Evolutionary conservation across 352 stramenopile species (phyloP).

Genomic region (Phytophthora parvispora): DNA sequence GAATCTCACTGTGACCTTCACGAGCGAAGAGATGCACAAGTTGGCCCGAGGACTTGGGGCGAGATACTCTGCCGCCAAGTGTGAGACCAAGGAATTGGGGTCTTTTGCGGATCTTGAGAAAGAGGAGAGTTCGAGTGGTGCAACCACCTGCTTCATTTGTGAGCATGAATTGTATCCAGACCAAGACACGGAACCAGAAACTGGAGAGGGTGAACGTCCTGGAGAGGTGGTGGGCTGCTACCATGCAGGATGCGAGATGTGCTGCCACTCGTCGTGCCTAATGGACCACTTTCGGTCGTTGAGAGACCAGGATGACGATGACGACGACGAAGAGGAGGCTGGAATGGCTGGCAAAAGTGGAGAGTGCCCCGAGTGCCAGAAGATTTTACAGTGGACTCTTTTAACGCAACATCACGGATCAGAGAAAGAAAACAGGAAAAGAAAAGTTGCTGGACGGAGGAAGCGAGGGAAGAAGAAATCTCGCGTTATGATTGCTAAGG

Average conservation of each 20-base stretch:
- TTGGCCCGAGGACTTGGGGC: constrained; percentile 39
- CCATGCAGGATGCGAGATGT: constrained; percentile 47
- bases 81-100: constrained; percentile 44
- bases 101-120: constrained; percentile 11
- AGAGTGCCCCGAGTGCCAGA: constrained; percentile 55
- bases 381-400: constrained; percentile 51
- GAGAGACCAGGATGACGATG: constrained; percentile 16
- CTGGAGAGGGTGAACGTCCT: background rate
- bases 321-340: constrained; percentile 4
- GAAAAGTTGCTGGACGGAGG: background rate
- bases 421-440: constrained; percentile 12
- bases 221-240: constrained; percentile 47
- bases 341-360: constrained; percentile 24
- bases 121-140: background rate
- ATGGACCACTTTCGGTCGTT: constrained; percentile 62
- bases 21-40: constrained; percentile 46
- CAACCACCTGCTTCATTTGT: constrained; percentile 54
- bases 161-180: constrained; percentile 31
- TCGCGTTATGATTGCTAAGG: background rate
- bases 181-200: constrained; percentile 1
- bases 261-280: constrained; percentile 58
- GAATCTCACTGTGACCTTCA: constrained; percentile 66
- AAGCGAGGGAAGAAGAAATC: constrained; percentile 11
- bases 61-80: constrained; percentile 45
- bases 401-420: constrained; percentile 33